A percentile compares a stretch with the other conserved stretches of the same genome.
Conservation (phyloP, 495 filamentous ascomycete species). For the Aspergillus egyptiacus region DNA sequence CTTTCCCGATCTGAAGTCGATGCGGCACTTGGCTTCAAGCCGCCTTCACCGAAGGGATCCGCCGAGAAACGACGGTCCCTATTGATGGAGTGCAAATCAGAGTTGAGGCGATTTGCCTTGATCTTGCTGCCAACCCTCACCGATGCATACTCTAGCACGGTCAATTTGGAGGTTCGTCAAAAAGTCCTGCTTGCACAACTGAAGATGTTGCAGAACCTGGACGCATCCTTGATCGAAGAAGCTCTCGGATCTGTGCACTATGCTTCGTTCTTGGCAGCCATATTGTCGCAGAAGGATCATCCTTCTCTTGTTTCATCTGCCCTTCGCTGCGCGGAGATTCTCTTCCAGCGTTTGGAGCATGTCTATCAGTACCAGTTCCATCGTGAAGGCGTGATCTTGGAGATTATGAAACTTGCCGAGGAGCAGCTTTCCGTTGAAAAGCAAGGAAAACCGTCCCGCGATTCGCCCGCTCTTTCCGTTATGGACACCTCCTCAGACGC, state of each 20-base stretch:
- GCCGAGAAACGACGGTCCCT: constrained; percentile 75
- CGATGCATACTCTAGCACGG: constrained; percentile 95
- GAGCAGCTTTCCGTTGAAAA: constrained; percentile 39
- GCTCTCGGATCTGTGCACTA: constrained; percentile 88
- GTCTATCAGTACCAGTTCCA: constrained; percentile 97
- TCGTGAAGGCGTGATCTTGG: constrained; percentile 90
- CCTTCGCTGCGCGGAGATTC: constrained; percentile 79
- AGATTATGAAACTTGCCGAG: constrained; percentile 73
- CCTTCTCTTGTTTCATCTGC: constrained; percentile 78
- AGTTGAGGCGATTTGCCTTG: constrained; percentile 86
- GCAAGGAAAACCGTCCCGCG: constrained; percentile 8
- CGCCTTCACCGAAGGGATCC: constrained; percentile 48
- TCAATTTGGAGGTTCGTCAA: constrained; percentile 95
- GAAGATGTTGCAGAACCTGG: constrained; percentile 97
- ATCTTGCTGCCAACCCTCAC: constrained; percentile 96
- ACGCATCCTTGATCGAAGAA: constrained; percentile 74
- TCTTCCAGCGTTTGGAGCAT: constrained; percentile 72
- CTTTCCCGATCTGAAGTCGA: constrained; percentile 41
- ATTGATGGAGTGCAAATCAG: constrained; percentile 70
- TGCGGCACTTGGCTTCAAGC: constrained; percentile 30
- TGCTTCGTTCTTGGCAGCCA: constrained; percentile 93
- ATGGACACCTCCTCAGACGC: constrained; percentile 22
- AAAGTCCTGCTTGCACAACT: constrained; percentile 92
- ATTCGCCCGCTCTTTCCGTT: constrained; percentile 13
- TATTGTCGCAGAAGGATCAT: constrained; percentile 94